Base-by-base conservation (phyloP, 164 flowering plant genomes). In the Paratinospora sagittata region DNA sequence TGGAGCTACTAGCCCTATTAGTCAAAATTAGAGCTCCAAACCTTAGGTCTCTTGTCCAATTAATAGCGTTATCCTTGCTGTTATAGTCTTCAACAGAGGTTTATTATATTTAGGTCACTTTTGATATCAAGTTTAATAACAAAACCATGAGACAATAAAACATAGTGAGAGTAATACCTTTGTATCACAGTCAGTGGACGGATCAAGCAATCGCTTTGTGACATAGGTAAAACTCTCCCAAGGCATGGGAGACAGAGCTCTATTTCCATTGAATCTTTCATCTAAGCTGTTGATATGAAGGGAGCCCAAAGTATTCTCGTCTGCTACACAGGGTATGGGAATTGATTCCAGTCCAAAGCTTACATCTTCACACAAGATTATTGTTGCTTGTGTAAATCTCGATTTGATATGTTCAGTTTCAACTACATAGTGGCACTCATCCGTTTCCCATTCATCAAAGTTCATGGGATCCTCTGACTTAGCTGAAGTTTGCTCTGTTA, bases 201-300 rank as follows among this genome's bases (percentile, higher is more conserved):
- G 85, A 79, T 85, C 89, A 72, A 89, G 74, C 76, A 89, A 69
- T 27, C 96, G 84, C 72, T 86, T 87, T 7, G 81, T 88, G 12
- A 85, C 78, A 77, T 96, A 96, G 26, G 85, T 89, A 71, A 90
- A 96, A 72, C 80, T 81, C 81, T 90, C 90, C 98, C 99, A 96
- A 24, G 99, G 99, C 87, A 82, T 80, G 69, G 80, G 78, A 65
- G 58, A 55, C 63, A 72, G 70, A 8, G 66, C 19, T 72, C 37
- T 73, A 63, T 78, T 80, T 58, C 77, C 81, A 69, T 77, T 78
- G 67, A 75, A 73, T 69, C 74, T 78, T 66, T 67, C 79, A 68
- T 74, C 79, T 39, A 67, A 30, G 4, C 34, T 65, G 76, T 60
- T 70, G 47, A 71, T 66, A 63, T 63, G 71, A 70, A 84, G 71